phyloP scores from a whole-genome alignment of 1,284 basidiomycete genomes.

The Tilletia setariae region DNA sequence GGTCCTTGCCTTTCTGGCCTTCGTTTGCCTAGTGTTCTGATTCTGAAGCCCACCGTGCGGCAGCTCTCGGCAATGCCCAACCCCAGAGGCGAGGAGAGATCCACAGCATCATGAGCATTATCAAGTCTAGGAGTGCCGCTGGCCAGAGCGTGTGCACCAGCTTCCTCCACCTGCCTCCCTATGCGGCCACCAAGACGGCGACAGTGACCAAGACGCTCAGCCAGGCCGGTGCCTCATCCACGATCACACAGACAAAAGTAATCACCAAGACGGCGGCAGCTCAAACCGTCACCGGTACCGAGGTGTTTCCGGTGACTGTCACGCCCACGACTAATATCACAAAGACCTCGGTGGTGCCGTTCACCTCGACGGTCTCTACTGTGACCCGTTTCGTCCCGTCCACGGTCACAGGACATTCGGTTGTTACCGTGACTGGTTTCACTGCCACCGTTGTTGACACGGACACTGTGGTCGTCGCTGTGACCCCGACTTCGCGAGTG shows the following conservation, averaged over 20 bases:
- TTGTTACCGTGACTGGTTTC: no score
- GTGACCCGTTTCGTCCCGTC: neutral
- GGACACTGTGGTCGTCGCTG: no score
- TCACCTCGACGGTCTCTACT: no score
- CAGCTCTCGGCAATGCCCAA: no score
- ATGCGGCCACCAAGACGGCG: neutral
- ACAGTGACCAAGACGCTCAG: neutral
- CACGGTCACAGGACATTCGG: no score
- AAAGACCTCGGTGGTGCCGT: neutral
- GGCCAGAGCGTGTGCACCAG: neutral
- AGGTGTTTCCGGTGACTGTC: neutral
- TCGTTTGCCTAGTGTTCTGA: no score
- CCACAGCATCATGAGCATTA: neutral
- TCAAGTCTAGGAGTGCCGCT: neutral
- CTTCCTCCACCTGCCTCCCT: neutral
- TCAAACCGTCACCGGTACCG: neutral
- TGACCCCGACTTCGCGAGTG: no score
- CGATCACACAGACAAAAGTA: neutral
- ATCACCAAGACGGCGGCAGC: neutral
- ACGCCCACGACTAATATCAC: neutral
- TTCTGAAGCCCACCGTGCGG: no score
- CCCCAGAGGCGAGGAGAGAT: neutral
- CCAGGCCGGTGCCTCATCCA: neutral
- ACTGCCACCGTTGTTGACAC: neutral
- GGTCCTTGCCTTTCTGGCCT: no score